Base-by-base conservation (phyloP, 2,329 filamentous ascomycete species). In the Alternaria angustiovoidea region DNA sequence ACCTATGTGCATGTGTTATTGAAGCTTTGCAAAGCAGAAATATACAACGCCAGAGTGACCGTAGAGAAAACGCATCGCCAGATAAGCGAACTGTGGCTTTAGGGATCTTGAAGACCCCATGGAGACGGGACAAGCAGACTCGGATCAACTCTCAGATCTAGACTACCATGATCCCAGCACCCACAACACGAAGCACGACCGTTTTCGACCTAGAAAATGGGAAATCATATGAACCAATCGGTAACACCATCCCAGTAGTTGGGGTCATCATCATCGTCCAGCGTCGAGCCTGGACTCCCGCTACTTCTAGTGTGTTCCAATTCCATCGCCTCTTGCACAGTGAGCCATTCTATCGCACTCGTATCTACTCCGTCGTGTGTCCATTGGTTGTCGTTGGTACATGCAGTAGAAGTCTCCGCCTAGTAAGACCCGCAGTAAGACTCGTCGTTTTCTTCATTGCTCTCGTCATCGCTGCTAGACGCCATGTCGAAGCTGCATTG, bases 311-410 rank as follows among this genome's bases (percentile, higher is more conserved):
- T 49, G 8, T 38, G 20, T 24, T 32, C 52, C 22, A 44, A 14
- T 8, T 46, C 52, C 20, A 53, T 43, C 12, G 66, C 59, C 48
- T 70, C 66, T 47, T 59, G 51, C 24, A 67, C 48, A 38, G 61
- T 65, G 2, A 65, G 67, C 68, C 68, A 73, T 22, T 68, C 67
- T 14, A 58, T 49, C 9, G 47, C 57, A 41, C 54, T 57, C 12
- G 56, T 62, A 11, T 51, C 53, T 4, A 38, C 59, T 16, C 32
- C 38, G 16, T 57, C 44, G 11, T 49, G 36, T 11, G 24, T 26
- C 28, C 32, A 18, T 16, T 24, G 38, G 20, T n/a, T 42, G 18
- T 42, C 32, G 11, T 47, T 26, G 7, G 52, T 30, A 20, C 22
- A 32, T 20, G 16, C 34, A 26, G 22, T 20, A n/a, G 22, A 24